Evolutionary conservation across 2,329 filamentous ascomycete species (phyloP), one percentile per base, ranked within the genome.

Genomic region (Verticillium longisporum): DNA sequence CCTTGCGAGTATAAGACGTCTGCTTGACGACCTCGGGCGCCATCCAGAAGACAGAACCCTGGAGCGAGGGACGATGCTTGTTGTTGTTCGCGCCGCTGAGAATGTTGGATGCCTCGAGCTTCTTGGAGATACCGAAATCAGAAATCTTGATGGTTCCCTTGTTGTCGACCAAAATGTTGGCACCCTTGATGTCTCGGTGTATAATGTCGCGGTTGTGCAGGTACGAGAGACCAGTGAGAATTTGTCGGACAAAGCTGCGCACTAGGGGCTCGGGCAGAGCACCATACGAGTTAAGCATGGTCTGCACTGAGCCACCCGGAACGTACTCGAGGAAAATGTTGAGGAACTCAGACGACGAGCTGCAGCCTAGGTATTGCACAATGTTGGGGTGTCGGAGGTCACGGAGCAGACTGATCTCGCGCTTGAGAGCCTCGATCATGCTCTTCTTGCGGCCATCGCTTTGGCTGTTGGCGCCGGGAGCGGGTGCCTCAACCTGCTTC

Each of bases 291-390:
- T 97, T 95, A 66, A 99, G 88, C 93, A 99, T 98, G 10, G 92
- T 96, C 67, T 96, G 95, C 32, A 99, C 96, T 13, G 94, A 98
- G 55, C 95, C 95, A 75, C 95, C 95, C 15, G 95, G 91, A 36
- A 99, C 95, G 74, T 99, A 99, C 76, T 99, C 95, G 71, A 99
- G 87, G 87, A 99, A 99, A 89, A 99, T 99, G 79, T 99, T 99
- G 69, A 99, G 87, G 73, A 94, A 89, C 60, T 93, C 89, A 18
- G 91, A 87, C 64, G 96, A 95, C 9, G 92, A 94, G 70, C 93
- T 94, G 68, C 93, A 97, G 63, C 95, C 95, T 7, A 99, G 87
- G 72, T 99, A 99, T 73, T 97, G 95, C 73, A 99, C 95, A 72
- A 99, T 98, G 73, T 99, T 98, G 61, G 91, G 87, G 71, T 99